A percentile compares a stretch with the other conserved stretches of the same genome.
Evolutionary conservation across 1,284 basidiomycete species (phyloP).

Genomic region (Cystobasidium sp.): DNA sequence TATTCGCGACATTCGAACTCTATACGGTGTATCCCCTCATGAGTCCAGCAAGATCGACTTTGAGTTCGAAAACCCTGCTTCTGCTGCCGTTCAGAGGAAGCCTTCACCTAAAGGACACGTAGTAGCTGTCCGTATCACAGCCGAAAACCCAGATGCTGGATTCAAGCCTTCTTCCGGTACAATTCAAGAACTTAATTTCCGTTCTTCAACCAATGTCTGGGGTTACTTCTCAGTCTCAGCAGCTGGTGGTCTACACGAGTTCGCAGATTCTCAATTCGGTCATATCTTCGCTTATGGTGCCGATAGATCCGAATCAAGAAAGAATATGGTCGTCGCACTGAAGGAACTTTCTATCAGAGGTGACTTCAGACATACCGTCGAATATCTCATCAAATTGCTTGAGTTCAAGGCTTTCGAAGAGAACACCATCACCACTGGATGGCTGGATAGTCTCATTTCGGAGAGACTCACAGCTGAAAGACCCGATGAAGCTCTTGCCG

Average conservation of each 20-base stretch:
- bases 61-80: slow-evolving; percentile 86
- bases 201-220: slow-evolving; percentile 98
- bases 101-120: slow-evolving; percentile 97
- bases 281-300: slow-evolving; percentile 99
- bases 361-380: slow-evolving; percentile 98
- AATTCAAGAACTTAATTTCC: slow-evolving; percentile 98
- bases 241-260: slow-evolving; percentile 96
- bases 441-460: slow-evolving; percentile 97
- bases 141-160: slow-evolving; percentile 99
- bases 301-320: slow-evolving; percentile 90
- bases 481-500: slow-evolving; percentile 87
- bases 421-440: slow-evolving; percentile 97
- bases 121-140: slow-evolving; percentile 98
- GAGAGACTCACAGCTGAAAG: slow-evolving; percentile 94
- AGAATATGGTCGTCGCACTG: slow-evolving; percentile 99
- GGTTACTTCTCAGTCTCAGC: slow-evolving; percentile 97
- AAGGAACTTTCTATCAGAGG: slow-evolving; percentile 99
- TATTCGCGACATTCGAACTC: slow-evolving; percentile 92
- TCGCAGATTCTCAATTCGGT: slow-evolving; percentile 97
- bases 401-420: slow-evolving; percentile 96
- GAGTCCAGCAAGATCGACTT: slow-evolving; percentile 93
- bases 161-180: slow-evolving; percentile 99
- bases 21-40: slow-evolving; percentile 91
- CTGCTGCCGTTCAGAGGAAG: slow-evolving; percentile 86
- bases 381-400: slow-evolving; percentile 69